A percentile compares a stretch with the other conserved stretches of the same genome.
phyloP scores from a whole-genome alignment of 192 early-diverging fungal genomes.

The Umbelopsis ramanniana region DNA sequence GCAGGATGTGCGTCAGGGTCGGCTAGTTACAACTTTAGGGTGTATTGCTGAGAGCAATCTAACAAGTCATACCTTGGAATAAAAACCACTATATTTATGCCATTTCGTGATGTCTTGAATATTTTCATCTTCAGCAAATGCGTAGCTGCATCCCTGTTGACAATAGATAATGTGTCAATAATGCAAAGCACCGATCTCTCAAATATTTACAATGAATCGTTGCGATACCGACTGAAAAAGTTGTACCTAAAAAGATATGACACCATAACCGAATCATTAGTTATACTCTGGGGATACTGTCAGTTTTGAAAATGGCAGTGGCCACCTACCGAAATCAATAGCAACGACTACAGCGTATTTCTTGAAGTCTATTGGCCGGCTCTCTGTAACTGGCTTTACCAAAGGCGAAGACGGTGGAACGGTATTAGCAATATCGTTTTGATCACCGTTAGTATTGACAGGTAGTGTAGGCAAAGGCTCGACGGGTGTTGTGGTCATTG shows the following conservation, averaged over 20 bases:
- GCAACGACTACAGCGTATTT: constrained; percentile 48
- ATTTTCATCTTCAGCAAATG: constrained; percentile 38
- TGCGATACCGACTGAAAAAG: constrained; percentile 1
- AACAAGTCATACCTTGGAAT: constrained; percentile 26
- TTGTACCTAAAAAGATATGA: constrained; percentile 3
- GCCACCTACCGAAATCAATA: constrained; percentile 46
- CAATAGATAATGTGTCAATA: not conserved
- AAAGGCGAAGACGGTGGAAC: not conserved
- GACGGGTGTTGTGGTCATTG: not conserved
- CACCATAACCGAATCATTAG: not conserved
- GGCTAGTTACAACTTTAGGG: not conserved
- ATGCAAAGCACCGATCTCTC: not conserved
- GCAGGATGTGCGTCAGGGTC: not conserved
- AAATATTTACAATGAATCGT: not conserved
- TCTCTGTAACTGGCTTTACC: not conserved
- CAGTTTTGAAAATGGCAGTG: not conserved
- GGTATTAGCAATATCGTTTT: not conserved
- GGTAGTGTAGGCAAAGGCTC: not conserved
- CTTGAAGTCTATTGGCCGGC: not conserved
- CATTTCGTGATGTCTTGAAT: constrained; percentile 49
- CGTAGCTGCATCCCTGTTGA: constrained; percentile 37
- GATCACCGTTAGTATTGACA: not conserved
- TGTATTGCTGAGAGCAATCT: not conserved
- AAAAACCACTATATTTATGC: constrained; percentile 33
- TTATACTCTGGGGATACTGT: not conserved